These are phyloP conservation scores for Papilionanthe hybrid DNA, from an alignment of 116 monocot genomes.

Conservation along the genomic window DNA sequence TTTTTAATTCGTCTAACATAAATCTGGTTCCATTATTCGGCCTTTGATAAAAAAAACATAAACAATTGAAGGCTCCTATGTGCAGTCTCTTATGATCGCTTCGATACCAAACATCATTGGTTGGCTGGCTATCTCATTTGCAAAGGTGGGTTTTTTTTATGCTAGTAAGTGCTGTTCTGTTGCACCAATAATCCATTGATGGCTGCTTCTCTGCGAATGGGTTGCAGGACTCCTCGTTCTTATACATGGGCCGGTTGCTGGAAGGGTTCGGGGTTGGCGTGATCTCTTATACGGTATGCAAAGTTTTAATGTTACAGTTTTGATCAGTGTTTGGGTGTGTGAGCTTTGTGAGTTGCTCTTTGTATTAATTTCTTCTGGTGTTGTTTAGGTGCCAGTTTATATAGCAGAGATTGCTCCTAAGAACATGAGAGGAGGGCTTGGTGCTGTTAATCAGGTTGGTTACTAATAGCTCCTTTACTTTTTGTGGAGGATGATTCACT, in stretches of 20 bases:
- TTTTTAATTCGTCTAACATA: not conserved
- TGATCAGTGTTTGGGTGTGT: not conserved
- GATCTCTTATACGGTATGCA: constrained; percentile 67
- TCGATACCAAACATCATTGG: constrained; percentile 89
- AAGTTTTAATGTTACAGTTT: not conserved
- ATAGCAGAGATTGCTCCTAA: constrained; percentile 97
- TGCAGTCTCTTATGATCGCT: constrained; percentile 86
- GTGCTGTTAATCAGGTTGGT: constrained; percentile 83
- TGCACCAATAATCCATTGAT: not conserved
- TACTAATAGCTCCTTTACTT: not conserved
- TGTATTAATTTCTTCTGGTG: not conserved
- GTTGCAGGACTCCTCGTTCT: constrained; percentile 74
- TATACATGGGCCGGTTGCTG: constrained; percentile 87
- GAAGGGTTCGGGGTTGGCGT: constrained; percentile 96
- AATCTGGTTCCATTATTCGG: not conserved
- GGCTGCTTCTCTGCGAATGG: not conserved
- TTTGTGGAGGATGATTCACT: not conserved
- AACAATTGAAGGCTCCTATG: not conserved
- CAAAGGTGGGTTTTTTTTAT: constrained; percentile 38
- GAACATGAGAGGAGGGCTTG: constrained; percentile 84
- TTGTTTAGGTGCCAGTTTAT: constrained; percentile 77
- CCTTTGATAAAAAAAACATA: not conserved
- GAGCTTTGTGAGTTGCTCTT: not conserved
- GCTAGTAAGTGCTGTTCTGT: not conserved
- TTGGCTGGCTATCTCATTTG: constrained; percentile 90